These are phyloP conservation scores for Cicer yamashitae DNA, from an alignment of 306 rosid species.

Conservation along the genomic window DNA sequence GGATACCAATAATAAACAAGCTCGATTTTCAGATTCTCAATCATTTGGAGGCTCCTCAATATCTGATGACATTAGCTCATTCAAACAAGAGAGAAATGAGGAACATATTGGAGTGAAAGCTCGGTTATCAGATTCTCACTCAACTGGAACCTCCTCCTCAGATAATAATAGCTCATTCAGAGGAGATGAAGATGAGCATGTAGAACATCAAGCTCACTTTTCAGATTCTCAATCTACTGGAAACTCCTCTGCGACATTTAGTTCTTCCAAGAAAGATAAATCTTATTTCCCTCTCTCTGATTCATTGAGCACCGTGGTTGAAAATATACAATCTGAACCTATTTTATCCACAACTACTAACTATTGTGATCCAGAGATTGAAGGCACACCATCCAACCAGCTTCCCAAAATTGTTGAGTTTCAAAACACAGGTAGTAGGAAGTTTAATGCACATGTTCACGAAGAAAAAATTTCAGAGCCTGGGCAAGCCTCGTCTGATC, in stretches of 20 bases:
- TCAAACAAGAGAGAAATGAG: conserved; percentile 64
- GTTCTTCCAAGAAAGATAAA: conserved; percentile 56
- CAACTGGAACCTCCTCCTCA: conserved; percentile 46
- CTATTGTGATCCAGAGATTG: conserved; percentile 47
- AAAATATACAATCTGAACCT: conserved; percentile 59
- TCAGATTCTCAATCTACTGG: conserved; percentile 70
- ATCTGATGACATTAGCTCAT: conserved; percentile 66
- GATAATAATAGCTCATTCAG: conserved; percentile 48
- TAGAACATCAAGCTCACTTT: conserved; percentile 57
- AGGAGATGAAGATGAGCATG: conserved; percentile 47
- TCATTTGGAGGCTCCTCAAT: conserved; percentile 69
- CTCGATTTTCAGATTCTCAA: conserved; percentile 63
- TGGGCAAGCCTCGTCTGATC: conserved; percentile 45
- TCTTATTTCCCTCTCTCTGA: conserved; percentile 62
- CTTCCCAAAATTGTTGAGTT: conserved; percentile 49
- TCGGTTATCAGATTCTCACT: conserved; percentile 52
- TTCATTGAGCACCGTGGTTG: conserved; percentile 53
- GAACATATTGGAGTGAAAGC: conserved; percentile 42
- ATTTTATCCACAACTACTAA: conserved; percentile 48
- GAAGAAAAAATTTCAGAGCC: conserved; percentile 56
- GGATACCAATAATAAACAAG: conserved; percentile 52
- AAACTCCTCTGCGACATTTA: conserved; percentile 63
- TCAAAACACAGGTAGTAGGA: conserved; percentile 45
- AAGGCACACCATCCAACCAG: conserved; percentile 43
- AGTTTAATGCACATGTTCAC: conserved; percentile 43